Conservation (phyloP, 306 rosid genomes). For the Fagus crenata region DNA sequence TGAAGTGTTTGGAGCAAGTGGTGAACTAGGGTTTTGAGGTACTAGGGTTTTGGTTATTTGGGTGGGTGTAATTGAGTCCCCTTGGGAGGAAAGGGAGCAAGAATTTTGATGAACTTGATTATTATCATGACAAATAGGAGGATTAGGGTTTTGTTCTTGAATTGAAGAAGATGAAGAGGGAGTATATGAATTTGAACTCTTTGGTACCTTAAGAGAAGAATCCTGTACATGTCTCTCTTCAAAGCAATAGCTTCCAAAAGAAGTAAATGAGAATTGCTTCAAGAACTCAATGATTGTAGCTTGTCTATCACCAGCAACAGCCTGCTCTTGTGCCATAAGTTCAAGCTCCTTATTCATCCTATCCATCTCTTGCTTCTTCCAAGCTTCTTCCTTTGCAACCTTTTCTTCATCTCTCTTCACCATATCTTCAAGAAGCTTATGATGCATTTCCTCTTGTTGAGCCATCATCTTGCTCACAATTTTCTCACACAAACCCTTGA, state of each 20-base stretch:
- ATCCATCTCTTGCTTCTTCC: slow-evolving; percentile 77
- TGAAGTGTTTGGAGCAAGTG: slow-evolving; percentile 16
- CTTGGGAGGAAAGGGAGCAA: background rate
- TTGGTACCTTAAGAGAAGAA: slow-evolving; percentile 6
- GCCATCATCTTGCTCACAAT: slow-evolving; percentile 70
- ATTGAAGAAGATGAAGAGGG: slow-evolving; percentile 6
- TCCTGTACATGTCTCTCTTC: background rate
- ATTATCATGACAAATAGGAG: background rate
- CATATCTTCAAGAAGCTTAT: slow-evolving; percentile 68
- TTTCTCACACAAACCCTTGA: slow-evolving; percentile 68
- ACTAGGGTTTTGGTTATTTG: slow-evolving; percentile 7
- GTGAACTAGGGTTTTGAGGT: slow-evolving; percentile 51
- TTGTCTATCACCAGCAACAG: slow-evolving; percentile 63
- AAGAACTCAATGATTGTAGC: slow-evolving; percentile 59
- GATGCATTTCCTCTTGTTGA: slow-evolving; percentile 78
- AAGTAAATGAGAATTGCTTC: slow-evolving; percentile 47
- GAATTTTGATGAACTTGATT: slow-evolving; percentile 25
- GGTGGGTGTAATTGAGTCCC: background rate
- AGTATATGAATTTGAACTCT: slow-evolving; percentile 10
- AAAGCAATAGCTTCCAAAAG: slow-evolving; percentile 13
- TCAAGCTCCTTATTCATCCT: slow-evolving; percentile 78
- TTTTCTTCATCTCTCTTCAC: slow-evolving; percentile 69
- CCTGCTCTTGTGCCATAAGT: slow-evolving; percentile 64
- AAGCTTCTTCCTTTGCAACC: slow-evolving; percentile 62
- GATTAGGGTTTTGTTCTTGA: slow-evolving; percentile 43